These are phyloP conservation scores for Erodium texanum DNA, from an alignment of 441 rosid genomes.

Conservation along the genomic window DNA sequence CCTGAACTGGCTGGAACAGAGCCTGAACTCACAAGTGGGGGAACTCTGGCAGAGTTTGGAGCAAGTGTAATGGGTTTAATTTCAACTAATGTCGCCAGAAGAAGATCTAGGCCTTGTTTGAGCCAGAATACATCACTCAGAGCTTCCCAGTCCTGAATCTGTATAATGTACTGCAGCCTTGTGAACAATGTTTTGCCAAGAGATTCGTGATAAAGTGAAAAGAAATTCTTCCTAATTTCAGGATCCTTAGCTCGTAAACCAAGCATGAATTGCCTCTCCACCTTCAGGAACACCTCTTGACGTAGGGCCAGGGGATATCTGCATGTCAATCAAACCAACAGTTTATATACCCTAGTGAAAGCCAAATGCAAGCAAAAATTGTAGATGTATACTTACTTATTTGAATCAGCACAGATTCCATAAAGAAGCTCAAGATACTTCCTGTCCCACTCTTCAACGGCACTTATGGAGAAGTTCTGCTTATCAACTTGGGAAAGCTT, in stretches of 20 bases:
- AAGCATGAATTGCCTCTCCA: constrained; percentile 94
- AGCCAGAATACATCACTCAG: constrained; percentile 98
- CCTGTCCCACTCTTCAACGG: constrained; percentile 83
- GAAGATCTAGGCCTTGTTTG: constrained; percentile 98
- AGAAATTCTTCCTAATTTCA: constrained; percentile 76
- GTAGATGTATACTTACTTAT: constrained; percentile 42
- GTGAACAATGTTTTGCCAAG: constrained; percentile 65
- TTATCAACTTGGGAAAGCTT: constrained; percentile 92
- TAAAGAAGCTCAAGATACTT: constrained; percentile 89
- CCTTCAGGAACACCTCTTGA: constrained; percentile 91
- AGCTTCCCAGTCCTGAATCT: constrained; percentile 97
- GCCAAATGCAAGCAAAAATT: constrained; percentile 9
- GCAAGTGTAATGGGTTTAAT: constrained; percentile 87
- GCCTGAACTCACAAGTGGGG: constrained; percentile 48
- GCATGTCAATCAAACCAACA: constrained; percentile 26
- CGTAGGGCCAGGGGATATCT: constrained; percentile 61
- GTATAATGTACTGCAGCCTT: constrained; percentile 79
- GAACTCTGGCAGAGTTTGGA: constrained; percentile 86
- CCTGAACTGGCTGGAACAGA: constrained; percentile 51
- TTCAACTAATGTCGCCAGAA: constrained; percentile 81
- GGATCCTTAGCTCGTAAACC: constrained; percentile 97
- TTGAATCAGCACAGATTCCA: constrained; percentile 81
- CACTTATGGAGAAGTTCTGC: constrained; percentile 56
- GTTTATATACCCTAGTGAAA: constrained; percentile 13
- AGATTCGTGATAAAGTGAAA: constrained; percentile 77